Evolutionary conservation across 306 rosid species (phyloP), one percentile per base, ranked within the genome.

Genomic region (Senna siamea): DNA sequence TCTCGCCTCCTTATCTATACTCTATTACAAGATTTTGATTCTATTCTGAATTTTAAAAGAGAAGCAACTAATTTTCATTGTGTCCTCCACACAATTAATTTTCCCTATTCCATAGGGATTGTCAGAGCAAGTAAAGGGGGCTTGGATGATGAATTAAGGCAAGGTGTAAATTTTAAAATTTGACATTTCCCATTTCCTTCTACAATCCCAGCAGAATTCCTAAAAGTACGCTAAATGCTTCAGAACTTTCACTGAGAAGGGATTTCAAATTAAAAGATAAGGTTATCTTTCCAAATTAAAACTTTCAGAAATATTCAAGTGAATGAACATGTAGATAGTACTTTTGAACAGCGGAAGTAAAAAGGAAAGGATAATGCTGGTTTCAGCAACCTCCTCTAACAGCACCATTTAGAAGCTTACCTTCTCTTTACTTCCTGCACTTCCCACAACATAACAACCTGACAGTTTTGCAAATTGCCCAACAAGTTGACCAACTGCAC

Each of bases 381-480:
- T 37, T 34, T 61, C 47, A 4, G 28, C 19, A 57, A 30, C n/a
- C 8, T 30, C 40, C 64, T 26, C 12, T 2, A 6, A 26, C 2
- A 13, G 15, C 47, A 38, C 6, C 17, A 2, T 38, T 5, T 6
- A 20, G 19, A 64, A 20, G 1, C n/a, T 5, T 56, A 77, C 79
- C 71, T 78, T 82, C 12, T 74, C 69, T 68, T 78, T 56, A 18
- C 66, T 78, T 9, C 78, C 73, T 14, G 82, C 73, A 38, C 83
- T 74, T 62, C 86, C 83, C 7, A 82, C 77, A 34, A 82, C 80
- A 56, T 82, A 82, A 30, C 80, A 82, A 66, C 73, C 67, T 0
- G 6, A 0, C 7, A 17, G 47, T 61, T 61, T 61, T 18, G 67
- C 67, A 4, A 61, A 61, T 35, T 61, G 47, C 47, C 67, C 67